Conservation (phyloP, 208 protist species). For the Leishmania mexicana region DNA sequence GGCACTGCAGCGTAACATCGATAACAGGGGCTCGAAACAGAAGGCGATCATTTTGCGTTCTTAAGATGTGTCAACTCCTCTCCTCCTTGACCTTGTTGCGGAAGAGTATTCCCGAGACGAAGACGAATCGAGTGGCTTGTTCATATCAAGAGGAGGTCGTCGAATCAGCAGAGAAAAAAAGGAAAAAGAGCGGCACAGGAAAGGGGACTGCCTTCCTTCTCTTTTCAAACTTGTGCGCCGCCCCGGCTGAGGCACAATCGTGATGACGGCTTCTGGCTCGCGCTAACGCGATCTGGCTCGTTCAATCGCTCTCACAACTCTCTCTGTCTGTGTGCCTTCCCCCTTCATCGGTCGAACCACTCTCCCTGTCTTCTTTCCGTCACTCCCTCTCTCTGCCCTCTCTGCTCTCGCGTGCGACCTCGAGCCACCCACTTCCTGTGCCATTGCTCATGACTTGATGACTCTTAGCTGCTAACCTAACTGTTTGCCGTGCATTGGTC, state of each 20-base stretch:
- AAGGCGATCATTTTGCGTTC: neutral
- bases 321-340: neutral
- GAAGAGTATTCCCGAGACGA: neutral
- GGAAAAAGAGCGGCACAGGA: neutral
- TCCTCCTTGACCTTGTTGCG: neutral
- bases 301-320: neutral
- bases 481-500: neutral
- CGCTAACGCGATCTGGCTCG: neutral
- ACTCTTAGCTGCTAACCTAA: neutral
- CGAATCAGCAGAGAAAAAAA: neutral
- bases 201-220: neutral
- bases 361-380: constrained; percentile 4
- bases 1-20: neutral
- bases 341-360: neutral
- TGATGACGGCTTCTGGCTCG: neutral
- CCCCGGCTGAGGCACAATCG: neutral
- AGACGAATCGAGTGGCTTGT: neutral
- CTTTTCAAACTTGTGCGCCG: neutral
- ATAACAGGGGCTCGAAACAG: neutral
- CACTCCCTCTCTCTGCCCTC: neutral
- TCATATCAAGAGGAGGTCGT: neutral
- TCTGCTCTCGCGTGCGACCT: neutral
- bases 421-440: neutral
- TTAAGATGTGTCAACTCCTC: no score
- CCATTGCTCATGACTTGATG: neutral